phyloP scores from a whole-genome alignment of 2,329 filamentous ascomycete species.

The Ophiostoma quercus region DNA sequence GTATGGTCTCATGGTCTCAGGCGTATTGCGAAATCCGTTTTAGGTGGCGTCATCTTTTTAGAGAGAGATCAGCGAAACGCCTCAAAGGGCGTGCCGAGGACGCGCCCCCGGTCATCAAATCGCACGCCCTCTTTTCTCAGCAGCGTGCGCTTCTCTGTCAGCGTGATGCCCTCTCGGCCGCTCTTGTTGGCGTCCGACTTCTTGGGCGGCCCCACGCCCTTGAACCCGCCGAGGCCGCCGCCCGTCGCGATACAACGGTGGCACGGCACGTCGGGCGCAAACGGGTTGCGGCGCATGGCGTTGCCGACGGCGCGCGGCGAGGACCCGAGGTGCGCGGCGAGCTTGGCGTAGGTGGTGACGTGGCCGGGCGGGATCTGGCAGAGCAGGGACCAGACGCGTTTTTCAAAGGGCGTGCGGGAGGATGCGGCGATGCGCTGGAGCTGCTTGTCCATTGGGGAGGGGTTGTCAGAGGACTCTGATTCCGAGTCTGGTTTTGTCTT shows the following conservation, averaged over 20 bases:
- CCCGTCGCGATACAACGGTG: constrained; percentile 73
- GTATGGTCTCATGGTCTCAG: neutral
- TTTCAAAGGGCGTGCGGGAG: constrained; percentile 50
- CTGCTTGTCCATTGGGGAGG: constrained; percentile 36
- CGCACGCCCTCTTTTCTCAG: constrained; percentile 59
- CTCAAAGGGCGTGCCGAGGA: constrained; percentile 53
- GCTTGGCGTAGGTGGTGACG: constrained; percentile 71
- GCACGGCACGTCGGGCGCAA: constrained; percentile 75
- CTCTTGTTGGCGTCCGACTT: constrained; percentile 35
- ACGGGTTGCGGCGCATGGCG: constrained; percentile 72
- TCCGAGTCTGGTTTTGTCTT: neutral
- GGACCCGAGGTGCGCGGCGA: constrained; percentile 62
- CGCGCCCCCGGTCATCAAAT: constrained; percentile 55
- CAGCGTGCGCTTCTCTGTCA: constrained; percentile 59
- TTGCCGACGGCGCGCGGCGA: constrained; percentile 74
- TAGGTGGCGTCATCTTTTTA: neutral
- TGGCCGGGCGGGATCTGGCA: constrained; percentile 70
- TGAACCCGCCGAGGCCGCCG: constrained; percentile 66
- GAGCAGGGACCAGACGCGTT: constrained; percentile 63
- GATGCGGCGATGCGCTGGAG: constrained; percentile 44
- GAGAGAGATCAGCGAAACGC: constrained; percentile 36
- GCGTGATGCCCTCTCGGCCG: constrained; percentile 60
- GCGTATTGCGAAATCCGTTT: neutral
- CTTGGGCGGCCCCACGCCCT: constrained; percentile 57
- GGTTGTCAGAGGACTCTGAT: neutral